Evolutionary conservation across 306 rosid species (phyloP), one percentile per base, ranked within the genome.

Genomic region (Cucurbita moschata): DNA sequence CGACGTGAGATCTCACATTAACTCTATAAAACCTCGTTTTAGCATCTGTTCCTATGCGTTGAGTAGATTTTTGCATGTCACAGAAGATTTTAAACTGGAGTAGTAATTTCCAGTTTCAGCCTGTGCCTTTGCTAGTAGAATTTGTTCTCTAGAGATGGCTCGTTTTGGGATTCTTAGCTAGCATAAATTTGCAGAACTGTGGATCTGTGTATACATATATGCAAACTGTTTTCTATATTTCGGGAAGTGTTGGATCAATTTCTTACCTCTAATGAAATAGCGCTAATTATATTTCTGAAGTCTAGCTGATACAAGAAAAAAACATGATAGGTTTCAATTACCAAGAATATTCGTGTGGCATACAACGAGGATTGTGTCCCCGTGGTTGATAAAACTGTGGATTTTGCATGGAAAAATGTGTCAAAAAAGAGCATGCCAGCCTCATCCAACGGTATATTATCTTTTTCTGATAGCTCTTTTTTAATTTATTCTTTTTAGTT

Each of bases 401-500:
- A 69, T 60, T 19, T 51, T 4, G 42, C 73, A 37, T 53, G 80
- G 88, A 83, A 84, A 76, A 76, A 63, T 35, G 79, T 75, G 4
- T 81, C 51, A n/a, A 76, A 75, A 23, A 44, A 21, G 44, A 75
- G 76, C 39, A 2, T 50, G 44, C 21, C 37, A 39, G 56, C 75
- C 66, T 57, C 82, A 44, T 83, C 96, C 19, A 70, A 81, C 78
- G 96, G 96, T 90, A 80, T 51, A n/a, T 55, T 60, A 47, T 59
- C 67, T 56, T 51, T 35, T 49, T 35, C 74, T 52, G 54, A 66
- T 12, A 42, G 16, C 26, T 58, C 46, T 9, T 16, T 71, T 52
- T 71, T 49, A 26, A 9, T 71, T 16, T 14, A 23, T 49, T 49
- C 52, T 5, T 26, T 71, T 70, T 50, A 70, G 13, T 50, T 15